Evolutionary conservation across 371 early-diverging fungal genomes (phyloP).

Genomic region (Circinella umbellata): DNA sequence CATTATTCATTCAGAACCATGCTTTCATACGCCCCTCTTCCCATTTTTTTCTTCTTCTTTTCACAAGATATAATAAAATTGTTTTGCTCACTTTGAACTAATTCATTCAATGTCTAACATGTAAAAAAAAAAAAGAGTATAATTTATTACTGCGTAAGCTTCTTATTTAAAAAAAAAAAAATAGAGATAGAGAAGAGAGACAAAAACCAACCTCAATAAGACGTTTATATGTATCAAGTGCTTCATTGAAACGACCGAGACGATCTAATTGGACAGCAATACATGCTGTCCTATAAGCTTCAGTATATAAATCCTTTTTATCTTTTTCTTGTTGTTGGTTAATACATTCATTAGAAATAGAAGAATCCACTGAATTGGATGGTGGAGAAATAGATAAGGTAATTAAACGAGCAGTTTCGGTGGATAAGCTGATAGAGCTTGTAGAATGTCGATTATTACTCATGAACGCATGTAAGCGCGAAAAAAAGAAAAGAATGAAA

Average conservation of each 20-base stretch:
- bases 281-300: constrained; percentile 52
- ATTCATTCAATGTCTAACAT: background rate
- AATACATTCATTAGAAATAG: background rate
- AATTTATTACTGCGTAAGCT: too few relatives aligned
- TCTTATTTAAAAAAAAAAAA: background rate
- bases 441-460: constrained; percentile 16
- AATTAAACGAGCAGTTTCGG: constrained; percentile 2
- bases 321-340: background rate
- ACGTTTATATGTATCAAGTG: constrained; percentile 48
- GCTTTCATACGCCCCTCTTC: too few relatives aligned
- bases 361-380: constrained; percentile 3
- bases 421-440: constrained; percentile 1
- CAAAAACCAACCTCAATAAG: constrained; percentile 56
- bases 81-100: too few relatives aligned
- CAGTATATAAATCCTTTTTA: constrained; percentile 34
- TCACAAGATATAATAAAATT: too few relatives aligned
- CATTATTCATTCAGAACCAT: too few relatives aligned
- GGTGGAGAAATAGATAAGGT: constrained; percentile 1
- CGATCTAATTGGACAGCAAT: constrained; percentile 57
- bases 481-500: too few relatives aligned
- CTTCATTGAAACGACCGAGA: constrained; percentile 48
- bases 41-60: background rate
- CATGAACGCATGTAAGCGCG: constrained; percentile 20
- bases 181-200: background rate
- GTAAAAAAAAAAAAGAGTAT: background rate